A percentile compares a stretch with the other conserved stretches of the same genome.
These are phyloP conservation scores for Tolypocladium capitatum DNA, from an alignment of 2,329 filamentous ascomycete genomes.

Conservation along the genomic window DNA sequence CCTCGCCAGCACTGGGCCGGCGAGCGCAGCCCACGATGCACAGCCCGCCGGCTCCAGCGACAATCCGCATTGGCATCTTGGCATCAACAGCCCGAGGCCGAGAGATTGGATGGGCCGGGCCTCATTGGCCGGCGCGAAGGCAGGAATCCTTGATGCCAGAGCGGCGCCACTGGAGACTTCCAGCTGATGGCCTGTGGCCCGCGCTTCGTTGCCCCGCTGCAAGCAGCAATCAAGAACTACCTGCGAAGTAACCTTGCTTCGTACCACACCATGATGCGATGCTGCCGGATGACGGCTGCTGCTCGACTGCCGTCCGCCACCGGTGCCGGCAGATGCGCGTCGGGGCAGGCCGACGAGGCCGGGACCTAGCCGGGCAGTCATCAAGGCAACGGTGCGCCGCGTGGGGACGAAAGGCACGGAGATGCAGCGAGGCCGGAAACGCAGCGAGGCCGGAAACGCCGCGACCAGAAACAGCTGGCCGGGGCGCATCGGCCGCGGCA, in stretches of 20 bases:
- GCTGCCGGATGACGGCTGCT: background rate
- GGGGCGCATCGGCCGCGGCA: background rate
- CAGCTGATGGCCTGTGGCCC: background rate
- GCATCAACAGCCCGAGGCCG: background rate
- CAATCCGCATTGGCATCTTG: background rate
- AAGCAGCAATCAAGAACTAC: background rate
- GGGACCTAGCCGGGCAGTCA: background rate
- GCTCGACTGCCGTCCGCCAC: background rate
- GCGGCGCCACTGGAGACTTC: background rate
- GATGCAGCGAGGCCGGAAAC: background rate
- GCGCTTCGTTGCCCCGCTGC: background rate
- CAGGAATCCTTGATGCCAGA: no score
- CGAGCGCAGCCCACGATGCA: background rate
- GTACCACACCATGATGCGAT: background rate
- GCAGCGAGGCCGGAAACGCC: background rate
- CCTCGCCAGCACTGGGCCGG: background rate
- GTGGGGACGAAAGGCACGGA: background rate
- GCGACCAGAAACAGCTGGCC: background rate
- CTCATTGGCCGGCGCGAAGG: background rate
- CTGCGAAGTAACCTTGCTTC: no score
- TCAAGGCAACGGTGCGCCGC: no score
- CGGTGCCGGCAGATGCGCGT: background rate
- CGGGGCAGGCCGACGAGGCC: background rate
- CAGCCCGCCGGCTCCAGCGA: background rate
- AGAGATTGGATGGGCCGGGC: background rate